Percentiles rank a stretch among this genome's conserved stretches.
These are phyloP conservation scores for Phytophthora chlamydospora DNA, from an alignment of 352 stramenopile genomes.

Conservation along the genomic window DNA sequence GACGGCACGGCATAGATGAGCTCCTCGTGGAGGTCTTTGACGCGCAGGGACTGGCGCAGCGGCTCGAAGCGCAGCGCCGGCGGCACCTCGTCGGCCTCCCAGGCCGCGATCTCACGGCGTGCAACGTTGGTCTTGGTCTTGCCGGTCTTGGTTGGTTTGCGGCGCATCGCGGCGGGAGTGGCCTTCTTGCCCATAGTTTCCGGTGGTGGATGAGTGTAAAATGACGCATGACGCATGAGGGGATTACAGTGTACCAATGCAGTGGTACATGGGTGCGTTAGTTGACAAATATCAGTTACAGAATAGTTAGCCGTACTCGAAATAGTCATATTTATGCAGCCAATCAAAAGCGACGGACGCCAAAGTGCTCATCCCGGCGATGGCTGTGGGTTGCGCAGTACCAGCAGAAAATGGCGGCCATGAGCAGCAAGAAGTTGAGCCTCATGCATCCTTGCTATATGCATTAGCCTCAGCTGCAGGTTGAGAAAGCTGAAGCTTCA, in stretches of 20 bases:
- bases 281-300: neutral
- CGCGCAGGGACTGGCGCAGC: conserved; percentile 38
- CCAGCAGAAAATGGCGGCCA: too few relatives aligned
- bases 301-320: neutral
- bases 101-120: conserved; percentile 20
- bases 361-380: too few relatives aligned
- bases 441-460: too few relatives aligned
- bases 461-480: too few relatives aligned
- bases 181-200: conserved; percentile 32
- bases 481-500: neutral
- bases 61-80: conserved; percentile 56
- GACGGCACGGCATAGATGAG: conserved; percentile 71
- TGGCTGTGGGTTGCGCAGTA: too few relatives aligned
- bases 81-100: conserved; percentile 38
- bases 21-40: conserved; percentile 52
- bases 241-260: neutral
- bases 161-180: neutral
- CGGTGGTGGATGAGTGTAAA: neutral
- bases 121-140: conserved; percentile 15
- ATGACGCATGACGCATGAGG: neutral
- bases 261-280: neutral
- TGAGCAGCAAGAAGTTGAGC: too few relatives aligned
- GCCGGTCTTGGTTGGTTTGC: conserved; percentile 17
- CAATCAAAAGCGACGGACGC: too few relatives aligned
- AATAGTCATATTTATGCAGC: too few relatives aligned